Evolutionary conservation across 1,284 basidiomycete genomes (phyloP).

Genomic region (Moesziomyces sp.): DNA sequence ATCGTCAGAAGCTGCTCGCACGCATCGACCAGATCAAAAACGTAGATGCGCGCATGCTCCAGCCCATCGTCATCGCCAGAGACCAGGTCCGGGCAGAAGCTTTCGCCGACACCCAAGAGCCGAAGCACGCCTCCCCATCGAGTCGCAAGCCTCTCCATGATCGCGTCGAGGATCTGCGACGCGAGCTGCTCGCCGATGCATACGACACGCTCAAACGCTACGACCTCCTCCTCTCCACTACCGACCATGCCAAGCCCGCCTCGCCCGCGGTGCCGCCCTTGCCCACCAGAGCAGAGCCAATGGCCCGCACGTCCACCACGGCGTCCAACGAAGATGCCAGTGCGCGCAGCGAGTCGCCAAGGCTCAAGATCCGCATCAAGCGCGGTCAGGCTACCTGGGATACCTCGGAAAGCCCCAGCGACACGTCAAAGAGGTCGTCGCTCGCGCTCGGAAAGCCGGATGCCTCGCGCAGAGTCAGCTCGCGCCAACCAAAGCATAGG

Average conservation of each 20-base stretch:
- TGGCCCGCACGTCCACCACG: not conserved
- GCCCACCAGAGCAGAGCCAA: slow-evolving; percentile 6
- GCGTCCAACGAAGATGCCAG: slow-evolving; percentile 3
- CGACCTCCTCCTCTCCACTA: slow-evolving; percentile 43
- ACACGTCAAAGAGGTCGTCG: slow-evolving; percentile 10
- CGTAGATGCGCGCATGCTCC: slow-evolving; percentile 73
- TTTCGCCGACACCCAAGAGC: not conserved
- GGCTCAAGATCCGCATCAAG: slow-evolving; percentile 45
- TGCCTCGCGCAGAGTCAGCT: slow-evolving; percentile 15
- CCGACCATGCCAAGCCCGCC: slow-evolving; percentile 12
- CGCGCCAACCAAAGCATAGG: slow-evolving; percentile 36
- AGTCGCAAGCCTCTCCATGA: slow-evolving; percentile 17
- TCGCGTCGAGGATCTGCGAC: slow-evolving; percentile 44
- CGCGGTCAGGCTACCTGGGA: slow-evolving; percentile 27
- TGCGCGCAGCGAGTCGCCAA: slow-evolving; percentile 26
- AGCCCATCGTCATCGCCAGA: slow-evolving; percentile 49
- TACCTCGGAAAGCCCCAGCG: slow-evolving; percentile 24
- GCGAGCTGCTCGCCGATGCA: slow-evolving; percentile 53
- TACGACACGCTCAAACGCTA: slow-evolving; percentile 51
- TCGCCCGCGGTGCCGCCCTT: slow-evolving; percentile 18
- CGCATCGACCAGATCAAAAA: slow-evolving; percentile 83
- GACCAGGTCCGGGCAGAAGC: slow-evolving; percentile 37
- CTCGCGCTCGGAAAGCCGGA: not conserved
- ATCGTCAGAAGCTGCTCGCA: slow-evolving; percentile 88
- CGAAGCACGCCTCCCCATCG: not conserved